Percentiles rank a stretch among this genome's conserved stretches.
phyloP scores from a whole-genome alignment of 306 rosid genomes.

The Crotalaria pallida region DNA sequence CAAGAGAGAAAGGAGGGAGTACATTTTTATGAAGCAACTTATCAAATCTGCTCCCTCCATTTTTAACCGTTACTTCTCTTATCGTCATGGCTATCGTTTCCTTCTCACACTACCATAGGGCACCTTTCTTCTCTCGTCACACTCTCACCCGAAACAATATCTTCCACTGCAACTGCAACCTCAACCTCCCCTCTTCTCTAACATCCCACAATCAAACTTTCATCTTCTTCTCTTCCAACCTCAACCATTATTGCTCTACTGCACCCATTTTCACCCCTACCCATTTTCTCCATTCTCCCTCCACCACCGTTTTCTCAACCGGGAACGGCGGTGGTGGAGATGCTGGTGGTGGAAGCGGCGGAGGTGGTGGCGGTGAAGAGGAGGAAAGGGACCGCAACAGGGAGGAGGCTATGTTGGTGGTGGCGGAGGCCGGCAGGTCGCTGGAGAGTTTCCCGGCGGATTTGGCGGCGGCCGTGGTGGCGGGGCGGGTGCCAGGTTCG shows the following conservation, averaged over 20 bases:
- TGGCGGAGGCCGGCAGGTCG: slow-evolving; percentile 58
- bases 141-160: slow-evolving; percentile 13
- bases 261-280: slow-evolving; percentile 13
- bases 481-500: slow-evolving; percentile 66
- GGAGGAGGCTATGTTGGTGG: slow-evolving; percentile 56
- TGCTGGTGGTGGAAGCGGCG: not conserved
- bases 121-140: slow-evolving; percentile 22
- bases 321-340: slow-evolving; percentile 1
- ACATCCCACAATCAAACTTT: not conserved
- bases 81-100: slow-evolving; percentile 45
- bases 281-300: slow-evolving; percentile 9
- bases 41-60: slow-evolving; percentile 12
- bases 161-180: not conserved
- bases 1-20: no score
- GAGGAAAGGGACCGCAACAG: slow-evolving; percentile 54
- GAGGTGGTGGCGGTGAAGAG: slow-evolving; percentile 27
- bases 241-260: not conserved
- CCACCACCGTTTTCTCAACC: not conserved
- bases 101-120: slow-evolving; percentile 36
- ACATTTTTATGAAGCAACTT: not conserved
- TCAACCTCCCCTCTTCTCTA: slow-evolving; percentile 17
- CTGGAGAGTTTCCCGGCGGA: slow-evolving; percentile 70
- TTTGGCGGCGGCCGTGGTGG: slow-evolving; percentile 59
- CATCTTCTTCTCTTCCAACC: slow-evolving; percentile 16
- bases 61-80: slow-evolving; percentile 1